These are phyloP conservation scores for Chlamydomonas sphaeroides DNA, from an alignment of 139 green algal genomes.

Conservation along the genomic window DNA sequence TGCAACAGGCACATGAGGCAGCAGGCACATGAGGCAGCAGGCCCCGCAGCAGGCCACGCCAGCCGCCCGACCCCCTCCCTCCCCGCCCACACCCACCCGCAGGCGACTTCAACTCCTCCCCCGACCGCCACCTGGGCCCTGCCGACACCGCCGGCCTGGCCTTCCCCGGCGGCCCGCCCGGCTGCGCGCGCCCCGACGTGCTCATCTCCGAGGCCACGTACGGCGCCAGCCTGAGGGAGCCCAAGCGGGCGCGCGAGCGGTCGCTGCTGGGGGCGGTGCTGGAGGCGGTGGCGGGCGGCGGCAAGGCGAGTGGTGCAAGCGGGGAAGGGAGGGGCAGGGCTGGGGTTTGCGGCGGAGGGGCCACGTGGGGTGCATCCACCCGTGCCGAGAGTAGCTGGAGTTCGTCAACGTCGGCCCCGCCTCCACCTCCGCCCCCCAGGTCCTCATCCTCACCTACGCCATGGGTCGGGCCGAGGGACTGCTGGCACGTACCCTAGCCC, in stretches of 20 bases:
- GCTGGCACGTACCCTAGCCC: too few species aligned
- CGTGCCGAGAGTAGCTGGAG: too few species aligned
- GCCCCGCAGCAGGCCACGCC: too few species aligned
- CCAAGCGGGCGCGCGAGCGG: conserved; percentile 59
- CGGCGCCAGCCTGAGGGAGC: conserved; percentile 72
- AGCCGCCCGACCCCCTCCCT: too few species aligned
- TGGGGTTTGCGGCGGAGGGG: too few species aligned
- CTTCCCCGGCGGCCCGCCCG: conserved; percentile 4
- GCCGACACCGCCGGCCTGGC: conserved; percentile 26
- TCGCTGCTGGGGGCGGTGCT: conserved; percentile 65
- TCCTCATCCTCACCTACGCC: conserved; percentile 67
- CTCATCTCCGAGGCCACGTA: conserved; percentile 82
- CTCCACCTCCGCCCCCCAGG: conserved; percentile 17
- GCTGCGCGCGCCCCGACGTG: conserved; percentile 63
- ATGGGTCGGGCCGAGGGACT: conserved; percentile 75
- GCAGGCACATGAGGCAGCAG: too few species aligned
- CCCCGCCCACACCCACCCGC: too few species aligned
- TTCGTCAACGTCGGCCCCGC: too few species aligned
- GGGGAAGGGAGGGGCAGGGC: too few species aligned
- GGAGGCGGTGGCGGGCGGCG: conserved; percentile 51
- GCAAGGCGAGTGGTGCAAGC: conserved; percentile 65
- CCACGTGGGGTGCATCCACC: too few species aligned
- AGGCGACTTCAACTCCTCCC: conserved; percentile 79
- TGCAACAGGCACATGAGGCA: too few species aligned
- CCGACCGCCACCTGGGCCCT: conserved; percentile 75